Evolutionary conservation across 2,329 filamentous ascomycete genomes (phyloP).

Genomic region (Colletotrichum musae): DNA sequence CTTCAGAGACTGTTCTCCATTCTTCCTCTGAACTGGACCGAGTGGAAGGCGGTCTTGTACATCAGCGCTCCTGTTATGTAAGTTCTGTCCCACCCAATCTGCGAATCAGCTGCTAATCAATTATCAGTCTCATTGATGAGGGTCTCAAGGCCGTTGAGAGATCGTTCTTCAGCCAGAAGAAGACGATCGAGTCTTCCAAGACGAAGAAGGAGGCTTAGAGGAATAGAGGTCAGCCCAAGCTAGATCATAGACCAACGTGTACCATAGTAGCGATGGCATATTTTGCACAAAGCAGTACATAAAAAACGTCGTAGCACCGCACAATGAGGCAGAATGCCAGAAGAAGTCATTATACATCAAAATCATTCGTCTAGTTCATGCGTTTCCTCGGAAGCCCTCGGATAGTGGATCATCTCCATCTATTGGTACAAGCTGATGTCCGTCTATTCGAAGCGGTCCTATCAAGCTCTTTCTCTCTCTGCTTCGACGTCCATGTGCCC

Average conservation of each 20-base stretch:
- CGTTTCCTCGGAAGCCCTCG: slow-evolving; percentile 29
- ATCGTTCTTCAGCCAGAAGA: slow-evolving; percentile 72
- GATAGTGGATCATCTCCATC: slow-evolving; percentile 46
- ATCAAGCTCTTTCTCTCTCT: slow-evolving; percentile 29
- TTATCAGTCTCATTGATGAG: slow-evolving; percentile 82
- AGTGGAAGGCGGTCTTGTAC: slow-evolving; percentile 92
- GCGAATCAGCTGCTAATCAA: slow-evolving; percentile 4
- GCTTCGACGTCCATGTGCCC: slow-evolving; percentile 1
- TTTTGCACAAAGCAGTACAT: slow-evolving; percentile 35
- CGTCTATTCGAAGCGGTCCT: slow-evolving; percentile 35
- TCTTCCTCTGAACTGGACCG: slow-evolving; percentile 83
- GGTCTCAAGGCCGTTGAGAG: slow-evolving; percentile 84
- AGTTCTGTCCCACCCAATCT: slow-evolving; percentile 57
- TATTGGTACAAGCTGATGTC: slow-evolving; percentile 53
- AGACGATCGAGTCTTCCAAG: slow-evolving; percentile 54
- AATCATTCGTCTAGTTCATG: slow-evolving; percentile 39
- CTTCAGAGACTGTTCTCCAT: slow-evolving; percentile 93
- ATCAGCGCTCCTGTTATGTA: slow-evolving; percentile 95
- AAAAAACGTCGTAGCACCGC: slow-evolving; percentile 29
- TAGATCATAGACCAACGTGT: slow-evolving; percentile 49
- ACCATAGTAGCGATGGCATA: slow-evolving; percentile 44
- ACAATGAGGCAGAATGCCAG: slow-evolving; percentile 15
- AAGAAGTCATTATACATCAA: slow-evolving; percentile 25
- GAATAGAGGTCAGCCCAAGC: slow-evolving; percentile 42
- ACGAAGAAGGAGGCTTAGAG: slow-evolving; percentile 69